Evolutionary conservation across 1,284 basidiomycete genomes (phyloP), one percentile per base, ranked within the genome.

Genomic region (Abortiporus biennis): DNA sequence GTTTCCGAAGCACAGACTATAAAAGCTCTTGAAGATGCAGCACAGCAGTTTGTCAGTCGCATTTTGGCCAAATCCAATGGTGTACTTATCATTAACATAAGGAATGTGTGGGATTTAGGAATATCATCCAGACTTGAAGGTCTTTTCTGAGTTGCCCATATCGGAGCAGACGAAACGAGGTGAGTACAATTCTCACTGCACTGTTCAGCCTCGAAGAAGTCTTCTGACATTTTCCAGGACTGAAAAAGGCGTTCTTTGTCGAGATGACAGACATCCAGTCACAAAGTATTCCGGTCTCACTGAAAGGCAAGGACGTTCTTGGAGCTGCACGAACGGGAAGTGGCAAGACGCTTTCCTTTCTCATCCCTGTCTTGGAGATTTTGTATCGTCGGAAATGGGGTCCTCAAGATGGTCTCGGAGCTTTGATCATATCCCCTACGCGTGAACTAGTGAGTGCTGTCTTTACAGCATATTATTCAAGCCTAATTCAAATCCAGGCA

Each of bases 401-500:
- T 0, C 79, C 80, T 2, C 75, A 80, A 48, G 89, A 92, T 59
- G 88, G 88, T 5, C 73, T 99, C 3, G 94, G 96, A 8, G 95
- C 93, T 1, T 66, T 99, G 35, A 81, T 99, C 51, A 91, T 99
- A 50, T 94, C 91, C 2, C 96, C 96, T 1, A 99, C 95, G 1
- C 75, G 95, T 44, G 96, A 99, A 66, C 69, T 99, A 41, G 89
- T 90, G 51, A 56, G 72, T 66, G 12, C 19, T 43, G 27, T 35
- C n/a, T 29, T 29, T 21, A 11, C 16, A 6, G 36, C 21, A 24
- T 38, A 40, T 9, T 31, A 12, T 36, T 15, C 20, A 11, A 4
- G 3, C 6, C 31, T 6, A 23, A 27, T 22, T 29, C 25, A n/a
- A n/a, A n/a, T 47, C 9, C 38, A 89, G 86, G 93, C 94, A 1